These are phyloP conservation scores for Symbiodinium natans DNA, from an alignment of 73 alveolate species.

Conservation along the genomic window DNA sequence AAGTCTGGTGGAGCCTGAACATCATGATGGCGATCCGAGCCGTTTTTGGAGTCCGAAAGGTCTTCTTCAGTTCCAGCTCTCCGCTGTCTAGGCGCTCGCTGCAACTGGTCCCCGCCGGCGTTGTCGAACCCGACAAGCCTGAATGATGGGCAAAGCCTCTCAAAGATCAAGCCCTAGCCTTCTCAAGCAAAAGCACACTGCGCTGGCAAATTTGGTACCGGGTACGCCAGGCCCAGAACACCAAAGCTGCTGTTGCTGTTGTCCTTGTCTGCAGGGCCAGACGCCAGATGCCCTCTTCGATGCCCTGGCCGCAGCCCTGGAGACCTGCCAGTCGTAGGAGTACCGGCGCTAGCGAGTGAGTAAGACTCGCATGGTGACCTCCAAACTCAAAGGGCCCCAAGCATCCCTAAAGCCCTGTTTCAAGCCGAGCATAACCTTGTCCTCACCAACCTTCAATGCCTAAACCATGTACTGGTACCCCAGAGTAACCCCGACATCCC, in stretches of 20 bases:
- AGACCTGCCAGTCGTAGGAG: too few relatives aligned
- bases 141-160: background rate
- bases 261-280: constrained; percentile 33
- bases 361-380: too few relatives aligned
- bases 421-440: too few relatives aligned
- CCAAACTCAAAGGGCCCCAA: too few relatives aligned
- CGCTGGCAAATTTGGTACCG: background rate
- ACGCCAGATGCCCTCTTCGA: constrained; percentile 57
- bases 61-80: constrained; percentile 28
- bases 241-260: too few relatives aligned
- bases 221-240: too few relatives aligned
- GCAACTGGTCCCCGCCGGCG: background rate
- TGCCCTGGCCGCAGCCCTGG: constrained; percentile 31
- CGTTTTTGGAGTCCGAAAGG: constrained; percentile 55
- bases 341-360: too few relatives aligned
- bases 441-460: too few relatives aligned
- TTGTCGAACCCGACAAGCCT: constrained; percentile 33
- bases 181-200: background rate
- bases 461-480: too few relatives aligned
- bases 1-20: constrained; percentile 83
- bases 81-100: constrained; percentile 32
- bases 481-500: too few relatives aligned
- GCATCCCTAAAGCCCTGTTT: too few relatives aligned
- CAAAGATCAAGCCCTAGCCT: background rate
- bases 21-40: constrained; percentile 75